Conservation (phyloP, 345 rosid genomes). For the Sisymbrium irio region DNA sequence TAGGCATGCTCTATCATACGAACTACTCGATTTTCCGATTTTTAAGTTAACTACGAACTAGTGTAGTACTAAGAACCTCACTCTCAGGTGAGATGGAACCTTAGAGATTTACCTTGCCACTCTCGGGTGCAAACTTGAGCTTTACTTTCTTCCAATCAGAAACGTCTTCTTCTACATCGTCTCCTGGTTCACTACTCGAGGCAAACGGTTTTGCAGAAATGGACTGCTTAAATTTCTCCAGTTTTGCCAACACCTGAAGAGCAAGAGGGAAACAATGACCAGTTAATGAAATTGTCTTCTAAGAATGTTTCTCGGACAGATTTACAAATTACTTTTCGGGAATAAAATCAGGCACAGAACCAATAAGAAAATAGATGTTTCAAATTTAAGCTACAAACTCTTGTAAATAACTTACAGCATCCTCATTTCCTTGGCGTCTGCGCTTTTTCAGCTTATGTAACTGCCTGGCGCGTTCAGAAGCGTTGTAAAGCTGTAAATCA, state of each 20-base stretch:
- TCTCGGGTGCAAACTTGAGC: constrained; percentile 65
- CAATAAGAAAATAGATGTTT: background rate
- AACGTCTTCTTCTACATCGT: constrained; percentile 44
- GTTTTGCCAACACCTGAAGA: constrained; percentile 69
- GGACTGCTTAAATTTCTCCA: constrained; percentile 69
- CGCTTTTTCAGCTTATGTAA: constrained; percentile 87
- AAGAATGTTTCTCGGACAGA: background rate
- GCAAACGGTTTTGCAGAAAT: constrained; percentile 44
- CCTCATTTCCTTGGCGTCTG: constrained; percentile 87
- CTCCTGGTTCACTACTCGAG: constrained; percentile 45
- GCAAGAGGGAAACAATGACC: constrained; percentile 1
- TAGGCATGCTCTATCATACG: background rate
- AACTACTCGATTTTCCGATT: background rate
- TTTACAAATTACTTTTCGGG: background rate
- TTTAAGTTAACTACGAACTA: background rate
- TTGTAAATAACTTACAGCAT: constrained; percentile 56
- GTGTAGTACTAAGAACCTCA: background rate
- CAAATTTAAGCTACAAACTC: constrained; percentile 11
- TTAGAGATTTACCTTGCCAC: constrained; percentile 55
- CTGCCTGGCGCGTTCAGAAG: constrained; percentile 78
- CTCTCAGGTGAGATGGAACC: constrained; percentile 1
- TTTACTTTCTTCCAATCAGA: constrained; percentile 68
- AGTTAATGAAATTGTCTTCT: background rate
- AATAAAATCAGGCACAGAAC: background rate
- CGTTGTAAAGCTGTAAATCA: constrained; percentile 70